Evolutionary conservation across 1,284 basidiomycete genomes (phyloP), one percentile per base, ranked within the genome.

Genomic region (Golubevia sp.): DNA sequence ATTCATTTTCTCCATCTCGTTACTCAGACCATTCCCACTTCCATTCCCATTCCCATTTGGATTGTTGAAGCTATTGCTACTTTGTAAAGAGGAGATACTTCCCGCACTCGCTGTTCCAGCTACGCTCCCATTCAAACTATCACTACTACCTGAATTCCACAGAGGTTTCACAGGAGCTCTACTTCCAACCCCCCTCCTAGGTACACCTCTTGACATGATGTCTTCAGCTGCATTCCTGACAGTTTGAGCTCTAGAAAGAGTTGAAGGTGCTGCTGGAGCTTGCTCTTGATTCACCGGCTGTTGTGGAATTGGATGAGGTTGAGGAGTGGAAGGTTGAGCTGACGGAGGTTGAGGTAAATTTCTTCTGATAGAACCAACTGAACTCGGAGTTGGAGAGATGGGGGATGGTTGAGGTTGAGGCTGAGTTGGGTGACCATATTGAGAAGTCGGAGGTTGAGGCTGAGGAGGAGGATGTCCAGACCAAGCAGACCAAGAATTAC

Each of bases 201-300:
- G 75, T 8, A 59, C 63, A 20, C 75, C 75, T 21, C 73, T 34
- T 7, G 73, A 68, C 75, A 77, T 77, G 24, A 77, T 63, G 1
- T 70, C 75, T 59, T 77, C 75, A n/a, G 75, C 75, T 1, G 75
- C 75, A 49, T 70, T 61, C 5, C 73, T 61, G 21, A 76, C 67
- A 49, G 71, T 76, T 20, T 77, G 73, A 6, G 73, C 65, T 3
- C 75, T 58, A 18, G 70, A 69, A 38, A 77, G 62, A 27, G 63
- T 27, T 18, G n/a, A 2, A 8, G 27, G 57, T 25, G 38, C 11
- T 13, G 38, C 18, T 44, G 38, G 18, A 44, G 38, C 18, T 13
- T 8, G 18, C 11, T 2, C 18, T 24, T 4, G 38, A 23, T 8
- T 51, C 51, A 49, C 18, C 15, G 58, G 55, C 23, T 20, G 20